Base-by-base conservation (phyloP, 192 early-diverging fungal species). In the Gryganskiella cystojenkinii region DNA sequence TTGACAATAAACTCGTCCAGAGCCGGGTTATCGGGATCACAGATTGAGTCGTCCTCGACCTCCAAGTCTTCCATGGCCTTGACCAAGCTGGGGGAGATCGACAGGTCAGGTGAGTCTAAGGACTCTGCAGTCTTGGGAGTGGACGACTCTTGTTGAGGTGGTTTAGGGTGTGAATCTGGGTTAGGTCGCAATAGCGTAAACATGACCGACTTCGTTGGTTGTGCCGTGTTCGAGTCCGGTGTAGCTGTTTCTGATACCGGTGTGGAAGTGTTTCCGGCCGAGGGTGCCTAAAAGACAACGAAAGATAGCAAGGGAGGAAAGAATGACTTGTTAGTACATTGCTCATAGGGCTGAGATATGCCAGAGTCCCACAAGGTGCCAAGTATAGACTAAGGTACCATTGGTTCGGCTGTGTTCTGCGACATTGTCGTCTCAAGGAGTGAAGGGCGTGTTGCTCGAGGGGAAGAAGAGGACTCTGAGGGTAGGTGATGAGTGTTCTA, bases 1-100 rank as follows among this genome's bases (percentile, higher is more conserved):
- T 81, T 87, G 24, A 90, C 51, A 2, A 93, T 64, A 42, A 92
- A 87, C n/a, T 82, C 71, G 73, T 92, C 91, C 1, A 90, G 72
- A 11, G 66, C 84, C 5, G 60, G 61, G 37, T 61, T 56, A 37
- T 71, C 74, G 50, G 70, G 57, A 27, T 71, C 81, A 40, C 63
- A 55, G 4, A n/a, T n/a, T n/a, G 28, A 20, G 20, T 78, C 66
- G 25, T 78, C 64, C 2, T 59, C 65, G 22, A 78, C 37, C 15
- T 78, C 66, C 27, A 78, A 45, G 5, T 35, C 66, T 17, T 78
- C 74, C 28, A 78, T 37, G 4, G 52, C 46, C 22, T 50, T 67
- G 9, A 52, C 28, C 35, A 75, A 25, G 4, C 33, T 56, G 8
- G 64, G 13, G 3, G 59, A 40, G n/a, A n/a, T n/a, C n/a, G n/a